Evolutionary conservation across 2,329 filamentous ascomycete species (phyloP), one percentile per base, ranked within the genome.

Genomic region (Phyllosticta citribraziliensis): DNA sequence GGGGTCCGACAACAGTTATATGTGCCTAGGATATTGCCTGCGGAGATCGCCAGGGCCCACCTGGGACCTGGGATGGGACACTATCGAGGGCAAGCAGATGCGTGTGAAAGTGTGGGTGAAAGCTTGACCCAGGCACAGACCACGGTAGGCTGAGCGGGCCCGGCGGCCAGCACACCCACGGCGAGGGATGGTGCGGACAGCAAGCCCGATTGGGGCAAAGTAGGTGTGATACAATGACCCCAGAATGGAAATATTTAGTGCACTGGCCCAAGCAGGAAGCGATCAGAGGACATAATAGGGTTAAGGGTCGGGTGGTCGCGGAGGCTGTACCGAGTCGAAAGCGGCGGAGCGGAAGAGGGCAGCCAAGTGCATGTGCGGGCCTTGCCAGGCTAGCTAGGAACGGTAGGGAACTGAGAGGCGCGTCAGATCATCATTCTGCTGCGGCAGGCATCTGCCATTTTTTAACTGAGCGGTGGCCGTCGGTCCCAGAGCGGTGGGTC

Each of bases 1-100:
- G 60, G 60, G 55, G 54, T 56, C 27, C 59, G 52, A 60, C 50
- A 60, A 57, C 47, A 55, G 55, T 62, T 57, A 62, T 62, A 62
- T 62, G 56, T 50, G 53, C 24, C 30, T 51, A 52, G 55, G 55
- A 52, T 52, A 62, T 62, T 62, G 57, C 50, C 50, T 51, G 55
- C 55, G 60, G 55, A 57, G 60, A 62, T 62, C 60, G 51, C 60
- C 55, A 62, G 60, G 40, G 55, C 55, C 59, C 59, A 61, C 59
- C 30, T 40, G 12, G 35, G 35, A 40, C 35, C 35, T 40, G 35
- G 35, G 35, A 40, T 40, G 35, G 35, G 35, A 47, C 14, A 47
- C 14, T 47, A 60, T 60, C 52, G 52, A 40, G 59, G 59, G 33
- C 59, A 55, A 55, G 60, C 55, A 62, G 60, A 58, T 58, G 52